Evolutionary conservation across 2,329 filamentous ascomycete genomes (phyloP), one percentile per base, ranked within the genome.

Genomic region (Alternaria novae-zelandiae): DNA sequence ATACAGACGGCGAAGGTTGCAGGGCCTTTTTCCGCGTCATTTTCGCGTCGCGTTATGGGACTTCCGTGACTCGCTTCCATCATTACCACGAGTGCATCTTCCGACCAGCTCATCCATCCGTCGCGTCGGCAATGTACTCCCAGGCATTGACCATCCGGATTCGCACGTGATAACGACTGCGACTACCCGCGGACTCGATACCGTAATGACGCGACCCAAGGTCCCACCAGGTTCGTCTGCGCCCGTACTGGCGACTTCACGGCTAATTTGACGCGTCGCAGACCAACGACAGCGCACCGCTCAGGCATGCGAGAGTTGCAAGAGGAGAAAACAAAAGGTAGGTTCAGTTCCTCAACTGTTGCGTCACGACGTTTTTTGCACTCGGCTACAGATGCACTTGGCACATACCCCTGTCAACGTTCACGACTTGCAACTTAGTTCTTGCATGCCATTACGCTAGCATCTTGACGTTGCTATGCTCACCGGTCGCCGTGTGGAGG

Each of bases 241-340:
- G 50, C 62, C 43, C 58, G 54, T 32, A 57, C 56, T 51, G 61
- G 44, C 43, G 49, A 53, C 58, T 53, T n/a, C 36, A 32, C n/a
- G 45, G 61, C 71, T 75, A 64, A 75, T 60, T 82, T 87, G 87
- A 85, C 85, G 69, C 83, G 83, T 54, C 87, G 83, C 84, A 69
- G 86, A 89, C 67, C 87, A 89, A 77, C 84, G 88, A 67, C 86
- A 88, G 78, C 86, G 89, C 70, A 90, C 86, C 55, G 86, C 86
- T 25, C 86, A 88, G 69, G 89, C 89, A 44, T 91, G 89, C 76
- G 86, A 89, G 67, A 86, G 83, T 66, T 91, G 89, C 81, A 90
- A 89, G 79, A 83, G 85, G 63, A 85, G 88, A 65, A 91, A 91
- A 77, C 88, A 90, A 80, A 91, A 90, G 83, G 89, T 88, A 74